Evolutionary conservation across 768 basidiomycete genomes (phyloP).

Genomic region (Fomitopsis serialis): DNA sequence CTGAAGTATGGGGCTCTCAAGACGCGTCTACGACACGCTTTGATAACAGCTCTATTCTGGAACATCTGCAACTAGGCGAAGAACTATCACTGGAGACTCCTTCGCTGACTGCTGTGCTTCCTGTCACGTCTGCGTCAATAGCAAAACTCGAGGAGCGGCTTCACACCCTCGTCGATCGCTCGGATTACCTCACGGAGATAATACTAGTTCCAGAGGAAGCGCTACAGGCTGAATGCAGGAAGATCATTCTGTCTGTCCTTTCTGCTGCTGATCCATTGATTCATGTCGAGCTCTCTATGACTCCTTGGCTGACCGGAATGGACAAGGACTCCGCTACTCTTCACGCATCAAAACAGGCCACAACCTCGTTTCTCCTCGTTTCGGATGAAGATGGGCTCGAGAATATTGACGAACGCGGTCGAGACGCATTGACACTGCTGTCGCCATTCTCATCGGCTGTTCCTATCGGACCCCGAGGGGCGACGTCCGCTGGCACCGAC

Average conservation of each 20-base stretch:
- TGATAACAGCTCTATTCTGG: neutral
- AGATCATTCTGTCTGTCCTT: constrained; percentile 29
- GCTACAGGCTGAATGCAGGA: constrained; percentile 30
- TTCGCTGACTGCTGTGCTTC: constrained; percentile 30
- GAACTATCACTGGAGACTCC: neutral
- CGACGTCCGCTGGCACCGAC: constrained; percentile 6
- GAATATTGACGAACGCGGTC: constrained; percentile 27
- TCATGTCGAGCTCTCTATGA: constrained; percentile 40
- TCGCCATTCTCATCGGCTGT: constrained; percentile 34
- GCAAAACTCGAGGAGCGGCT: constrained; percentile 29
- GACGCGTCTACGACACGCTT: neutral
- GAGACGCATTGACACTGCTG: constrained; percentile 31
- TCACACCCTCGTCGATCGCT: constrained; percentile 31
- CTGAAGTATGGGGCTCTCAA: neutral
- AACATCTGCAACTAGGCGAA: neutral
- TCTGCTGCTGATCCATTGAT: constrained; percentile 19
- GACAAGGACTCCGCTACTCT: constrained; percentile 26
- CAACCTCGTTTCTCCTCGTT: constrained; percentile 47
- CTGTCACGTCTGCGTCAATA: constrained; percentile 35
- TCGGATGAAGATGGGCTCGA: constrained; percentile 43
- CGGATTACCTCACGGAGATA: constrained; percentile 36
- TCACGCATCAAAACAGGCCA: constrained; percentile 30
- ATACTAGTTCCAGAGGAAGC: constrained; percentile 40
- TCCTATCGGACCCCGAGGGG: constrained; percentile 37
- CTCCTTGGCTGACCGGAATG: constrained; percentile 22